Base-by-base conservation (phyloP, 768 basidiomycete genomes). In the Mycena capillaripes region DNA sequence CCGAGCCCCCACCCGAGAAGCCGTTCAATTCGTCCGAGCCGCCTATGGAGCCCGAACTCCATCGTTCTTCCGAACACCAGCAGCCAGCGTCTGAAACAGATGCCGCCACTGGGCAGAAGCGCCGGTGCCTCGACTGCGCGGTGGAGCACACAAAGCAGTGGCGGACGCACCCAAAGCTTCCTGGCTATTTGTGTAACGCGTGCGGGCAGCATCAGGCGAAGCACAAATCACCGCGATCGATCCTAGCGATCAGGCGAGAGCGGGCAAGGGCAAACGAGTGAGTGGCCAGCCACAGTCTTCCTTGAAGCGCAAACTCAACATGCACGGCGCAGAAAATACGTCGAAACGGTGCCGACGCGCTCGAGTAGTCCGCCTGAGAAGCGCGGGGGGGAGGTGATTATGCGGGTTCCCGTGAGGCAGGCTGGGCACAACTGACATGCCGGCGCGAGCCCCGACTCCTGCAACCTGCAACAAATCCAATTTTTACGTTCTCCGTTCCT, bases 111-210 rank as follows among this genome's bases (percentile, higher is more conserved):
- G 27, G 6, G 16, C 5, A 6, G 27, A 53, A 53, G 52, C 52
- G 52, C 29, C 52, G 52, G 23, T 53, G 52, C 52, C 12, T 27
- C 17, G 52, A 53, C 29, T 53, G 52, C 52, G 27, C 9, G 7
- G 27, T 53, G 52, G 52, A 53, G 25, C 27, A 30, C 9, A 53
- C 52, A 30, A 53, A 29, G 23, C 52, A 53, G 14, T 53, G 52
- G 52, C 52, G 52, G 52, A 53, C 29, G 16, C 52, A 53, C 52
- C 52, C 52, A 53, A 29, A 53, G 9, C 5, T 29, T 25, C 52
- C 29, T 29, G 52, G 52, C 23, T 53, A 25, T 53, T 27, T 53
- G 52, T 53, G 52, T 53, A 53, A 53, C 52, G 52, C 52, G 52
- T 53, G 52, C 52, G 52, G 52, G 52, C 52, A 53, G 19, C 52